phyloP scores from a whole-genome alignment of 306 rosid genomes.

The Pterocarpus santalinus region DNA sequence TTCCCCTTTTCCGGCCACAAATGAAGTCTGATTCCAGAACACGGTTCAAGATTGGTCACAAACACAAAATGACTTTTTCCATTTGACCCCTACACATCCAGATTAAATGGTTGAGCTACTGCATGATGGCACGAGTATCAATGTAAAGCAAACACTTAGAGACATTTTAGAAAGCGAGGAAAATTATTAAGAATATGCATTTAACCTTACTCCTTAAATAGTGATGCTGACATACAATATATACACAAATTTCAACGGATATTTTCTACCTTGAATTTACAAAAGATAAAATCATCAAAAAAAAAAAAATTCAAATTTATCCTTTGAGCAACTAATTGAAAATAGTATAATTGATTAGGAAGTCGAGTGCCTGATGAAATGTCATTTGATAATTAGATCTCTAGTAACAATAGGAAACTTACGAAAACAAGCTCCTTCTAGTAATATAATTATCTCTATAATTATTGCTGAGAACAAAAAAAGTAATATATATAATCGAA shows the following conservation, averaged over 20 bases:
- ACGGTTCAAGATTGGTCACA: conserved; percentile 94
- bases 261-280: conserved; percentile 4
- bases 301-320: conserved; percentile 23
- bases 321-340: conserved; percentile 20
- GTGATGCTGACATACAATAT: conserved; percentile 18
- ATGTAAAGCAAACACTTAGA: conserved; percentile 29
- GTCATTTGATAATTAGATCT: conserved; percentile 32
- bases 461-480: background rate
- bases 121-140: conserved; percentile 26
- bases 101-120: conserved; percentile 49
- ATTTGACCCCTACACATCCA: conserved; percentile 74
- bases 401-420: conserved; percentile 32
- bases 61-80: conserved; percentile 90
- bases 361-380: conserved; percentile 24
- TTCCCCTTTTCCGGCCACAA: conserved; percentile 92
- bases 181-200: conserved; percentile 12
- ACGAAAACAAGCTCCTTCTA: conserved; percentile 5
- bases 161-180: conserved; percentile 30
- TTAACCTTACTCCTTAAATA: conserved; percentile 26
- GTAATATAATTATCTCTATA: conserved; percentile 19
- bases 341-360: conserved; percentile 20
- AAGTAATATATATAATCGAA: background rate
- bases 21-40: conserved; percentile 97
- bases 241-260: conserved; percentile 28
- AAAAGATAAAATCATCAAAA: conserved; percentile 12